Percentiles rank a stretch among this genome's conserved stretches.
Evolutionary conservation across 768 basidiomycete species (phyloP).

Genomic region (Amanita inopinata): DNA sequence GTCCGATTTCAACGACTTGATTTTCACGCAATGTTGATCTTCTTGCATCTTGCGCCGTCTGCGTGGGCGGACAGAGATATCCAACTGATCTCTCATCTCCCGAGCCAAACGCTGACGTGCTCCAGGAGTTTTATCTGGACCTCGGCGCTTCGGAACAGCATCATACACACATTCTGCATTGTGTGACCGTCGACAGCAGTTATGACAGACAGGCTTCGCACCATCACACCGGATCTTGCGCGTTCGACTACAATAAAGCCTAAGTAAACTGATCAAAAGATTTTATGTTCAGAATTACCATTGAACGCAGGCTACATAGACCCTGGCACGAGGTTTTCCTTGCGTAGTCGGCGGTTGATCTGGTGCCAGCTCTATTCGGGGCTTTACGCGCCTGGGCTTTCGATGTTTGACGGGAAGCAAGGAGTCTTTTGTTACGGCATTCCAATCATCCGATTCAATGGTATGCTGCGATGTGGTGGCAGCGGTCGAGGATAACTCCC

Average conservation of each 20-base stretch:
- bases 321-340: slow-evolving; percentile 65
- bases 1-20: background rate
- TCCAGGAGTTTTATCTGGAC: slow-evolving; percentile 74
- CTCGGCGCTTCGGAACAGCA: slow-evolving; percentile 62
- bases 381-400: slow-evolving; percentile 44
- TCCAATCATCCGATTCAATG: slow-evolving; percentile 16
- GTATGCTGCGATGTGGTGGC: no score
- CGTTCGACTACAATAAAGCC: slow-evolving; percentile 39
- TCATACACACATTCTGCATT: slow-evolving; percentile 57
- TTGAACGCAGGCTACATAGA: slow-evolving; percentile 72
- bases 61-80: slow-evolving; percentile 11
- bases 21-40: background rate
- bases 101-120: slow-evolving; percentile 56
- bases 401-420: background rate
- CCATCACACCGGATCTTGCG: slow-evolving; percentile 82
- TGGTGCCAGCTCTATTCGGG: slow-evolving; percentile 56
- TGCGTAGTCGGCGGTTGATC: slow-evolving; percentile 77
- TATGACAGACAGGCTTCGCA: slow-evolving; percentile 66
- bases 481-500: no score
- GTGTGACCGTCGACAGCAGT: slow-evolving; percentile 48
- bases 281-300: slow-evolving; percentile 36
- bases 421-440: slow-evolving; percentile 1
- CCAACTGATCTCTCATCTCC: slow-evolving; percentile 26
- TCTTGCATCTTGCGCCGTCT: slow-evolving; percentile 4
- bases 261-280: slow-evolving; percentile 5